Percentiles rank a stretch among this genome's conserved stretches.
Conservation (phyloP, 306 rosid species). For the Inga leiocalycina region DNA sequence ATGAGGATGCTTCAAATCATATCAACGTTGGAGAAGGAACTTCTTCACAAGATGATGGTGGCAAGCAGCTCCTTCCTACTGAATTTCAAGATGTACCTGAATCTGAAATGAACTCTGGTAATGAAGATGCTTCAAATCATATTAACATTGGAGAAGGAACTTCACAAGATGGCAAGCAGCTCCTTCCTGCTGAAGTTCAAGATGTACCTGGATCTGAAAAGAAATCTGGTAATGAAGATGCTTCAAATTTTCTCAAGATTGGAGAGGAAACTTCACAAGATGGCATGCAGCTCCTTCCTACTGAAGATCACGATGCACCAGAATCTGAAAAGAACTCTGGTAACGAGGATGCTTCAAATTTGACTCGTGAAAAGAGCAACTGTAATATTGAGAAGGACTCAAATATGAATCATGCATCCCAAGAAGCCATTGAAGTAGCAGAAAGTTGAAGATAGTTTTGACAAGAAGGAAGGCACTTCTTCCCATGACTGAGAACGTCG, state of each 20-base stretch:
- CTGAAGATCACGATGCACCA: conserved; percentile 15
- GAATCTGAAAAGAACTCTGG: neutral
- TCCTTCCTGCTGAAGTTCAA: conserved; percentile 14
- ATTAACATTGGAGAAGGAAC: conserved; percentile 4
- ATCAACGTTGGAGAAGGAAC: too few relatives aligned
- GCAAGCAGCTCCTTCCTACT: neutral
- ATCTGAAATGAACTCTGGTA: neutral
- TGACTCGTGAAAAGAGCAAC: conserved; percentile 7
- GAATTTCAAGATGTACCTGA: neutral
- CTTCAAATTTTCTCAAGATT: neutral
- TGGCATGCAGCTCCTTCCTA: neutral
- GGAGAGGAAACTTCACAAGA: neutral
- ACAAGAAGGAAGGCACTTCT: neutral
- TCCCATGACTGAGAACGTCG: neutral
- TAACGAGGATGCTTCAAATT: conserved; percentile 15
- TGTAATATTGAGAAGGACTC: conserved; percentile 5
- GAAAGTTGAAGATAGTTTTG: conserved; percentile 9
- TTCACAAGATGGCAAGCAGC: conserved; percentile 13
- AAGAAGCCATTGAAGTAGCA: neutral
- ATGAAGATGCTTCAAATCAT: neutral
- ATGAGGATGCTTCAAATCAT: neutral
- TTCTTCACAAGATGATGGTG: neutral
- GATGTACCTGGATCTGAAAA: neutral
- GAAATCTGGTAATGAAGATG: conserved; percentile 9
- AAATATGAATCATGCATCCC: neutral